phyloP scores from a whole-genome alignment of 2,329 filamentous ascomycete species.

The Trichophyton mentagrophytes region DNA sequence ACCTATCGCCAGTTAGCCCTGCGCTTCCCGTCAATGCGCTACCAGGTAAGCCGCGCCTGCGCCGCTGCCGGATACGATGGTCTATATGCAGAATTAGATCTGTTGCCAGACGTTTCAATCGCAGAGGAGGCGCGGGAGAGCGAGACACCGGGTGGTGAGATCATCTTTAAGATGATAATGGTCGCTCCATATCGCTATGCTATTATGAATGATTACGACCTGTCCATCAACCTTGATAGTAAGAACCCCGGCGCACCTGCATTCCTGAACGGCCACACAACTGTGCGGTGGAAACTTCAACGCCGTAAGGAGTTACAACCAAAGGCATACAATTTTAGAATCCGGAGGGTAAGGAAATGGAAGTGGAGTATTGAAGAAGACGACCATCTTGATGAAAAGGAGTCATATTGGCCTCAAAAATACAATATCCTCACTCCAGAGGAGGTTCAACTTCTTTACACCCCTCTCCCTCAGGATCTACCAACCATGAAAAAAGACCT shows the following conservation, averaged over 20 bases:
- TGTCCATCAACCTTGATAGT: slow-evolving; percentile 12
- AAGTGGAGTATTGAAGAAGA: slow-evolving; percentile 4
- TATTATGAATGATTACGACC: slow-evolving; percentile 29
- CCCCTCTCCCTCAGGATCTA: slow-evolving; percentile 26
- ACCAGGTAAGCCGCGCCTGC: slow-evolving; percentile 31
- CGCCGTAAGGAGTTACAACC: slow-evolving; percentile 7
- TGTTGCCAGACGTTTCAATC: slow-evolving; percentile 30
- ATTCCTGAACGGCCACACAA: slow-evolving; percentile 27
- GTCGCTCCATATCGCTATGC: slow-evolving; percentile 16
- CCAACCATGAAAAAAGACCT: slow-evolving; percentile 28
- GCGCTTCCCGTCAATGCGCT: slow-evolving; percentile 24
- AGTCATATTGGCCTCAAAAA: slow-evolving; percentile 1
- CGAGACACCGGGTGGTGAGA: slow-evolving; percentile 9
- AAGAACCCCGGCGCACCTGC: slow-evolving; percentile 6
- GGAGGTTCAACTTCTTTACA: slow-evolving; percentile 16
- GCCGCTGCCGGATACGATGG: slow-evolving; percentile 28
- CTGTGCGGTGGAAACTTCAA: slow-evolving; percentile 19
- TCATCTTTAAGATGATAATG: slow-evolving; percentile 26
- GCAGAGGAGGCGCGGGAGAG: slow-evolving; percentile 31
- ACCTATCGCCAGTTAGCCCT: slow-evolving; percentile 25
- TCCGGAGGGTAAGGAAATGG: background rate
- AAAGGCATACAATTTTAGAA: background rate
- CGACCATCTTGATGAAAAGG: background rate
- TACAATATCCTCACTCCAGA: slow-evolving; percentile 21
- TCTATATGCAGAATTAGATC: slow-evolving; percentile 27